Evolutionary conservation across 345 rosid species (phyloP), one percentile per base, ranked within the genome.

Genomic region (Aquilaria yunnanensis): DNA sequence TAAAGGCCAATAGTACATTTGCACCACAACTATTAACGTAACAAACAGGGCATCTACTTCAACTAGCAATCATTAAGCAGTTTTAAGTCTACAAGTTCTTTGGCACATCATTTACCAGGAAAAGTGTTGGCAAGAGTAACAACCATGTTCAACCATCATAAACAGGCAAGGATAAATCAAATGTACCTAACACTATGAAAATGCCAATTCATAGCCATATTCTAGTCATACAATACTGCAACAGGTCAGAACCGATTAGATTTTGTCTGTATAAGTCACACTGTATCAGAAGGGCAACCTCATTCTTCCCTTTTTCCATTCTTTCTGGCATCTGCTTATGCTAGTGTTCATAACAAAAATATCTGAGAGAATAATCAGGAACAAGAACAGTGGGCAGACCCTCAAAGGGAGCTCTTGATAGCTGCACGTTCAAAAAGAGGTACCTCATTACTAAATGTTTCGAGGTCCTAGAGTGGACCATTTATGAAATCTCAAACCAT

Each of bases 381-480:
- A 29, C 54, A 32, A 11, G 7, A 45, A 64, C 63, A 29, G 34
- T 47, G 48, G 60, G 64, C 72, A n/a, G 64, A 60, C 34, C 59
- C 56, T 66, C 74, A 60, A 30, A 65, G 34, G 30, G 23, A 13
- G 70, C 80, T 72, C 65, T 71, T 67, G 64, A 60, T 46, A 29
- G 73, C 78, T 68, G 77, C 81, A 70, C 48, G 75, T 74, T 72
- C 73, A 72, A 53, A 70, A 60, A 65, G 70, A 67, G 61, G 59
- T 60, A 64, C 66, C 64, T 56, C 43, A 37, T 37, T 8, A 37
- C 8, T 37, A 37, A 68, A 45, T 68, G 68, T 74, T 74, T 66
- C 43, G 64, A 72, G 77, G 60, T 62, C 67, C 65, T 54, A 55
- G 12, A 2, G 51, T 58, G 52, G 64, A 67, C 71, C 73, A 60